Base-by-base conservation (phyloP, 129 eudicot species). In the Artemisia annua region DNA sequence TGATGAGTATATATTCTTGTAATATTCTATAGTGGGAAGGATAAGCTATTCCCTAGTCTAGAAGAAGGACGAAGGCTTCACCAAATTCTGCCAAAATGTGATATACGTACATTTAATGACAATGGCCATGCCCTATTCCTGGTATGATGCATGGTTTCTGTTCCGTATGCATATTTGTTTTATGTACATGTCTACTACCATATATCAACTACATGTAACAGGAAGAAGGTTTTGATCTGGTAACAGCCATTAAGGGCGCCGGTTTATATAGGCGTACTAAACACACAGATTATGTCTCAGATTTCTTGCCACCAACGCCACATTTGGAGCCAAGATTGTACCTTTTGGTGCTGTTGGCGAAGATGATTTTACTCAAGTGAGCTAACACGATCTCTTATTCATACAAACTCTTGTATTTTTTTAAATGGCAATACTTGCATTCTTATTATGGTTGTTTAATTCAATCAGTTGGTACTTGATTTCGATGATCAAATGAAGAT, bases 331-430 rank as follows among this genome's bases (percentile, higher is more conserved):
- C 35, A 89, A 80, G 78, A 86, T 89, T 53, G 39, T 89, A 65
- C 96, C 92, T 30, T 89, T 89, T 70, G 96, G 92, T 14, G 74
- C 56, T 50, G 89, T 89, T 59, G 96, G 96, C 28, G 96, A 89
- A 82, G 96, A 89, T 80, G 92, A 89, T 66, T 15, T 89, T 49
- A 17, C 70, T 57, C 76, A 89, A 73, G 92, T 86, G 75, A 81
- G 89, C 30, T 48, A 30, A 26, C 63, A 69, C 19, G 2, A 13
- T 55, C 54, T n/a, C n/a, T 35, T 39, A 53, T 70, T 52, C 28
- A 2, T 30, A 22, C 72, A 15, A 8, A 10, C 57, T 68, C 1
- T 63, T 18, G 1, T 63, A 20, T 51, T 20, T 20, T 18, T 16
- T 19, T 57, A 59, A 61, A 13, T 49, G 7, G 55, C 12, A 18